Base-by-base conservation (phyloP, 2,329 filamentous ascomycete species). In the Ceratocystis harringtonii region DNA sequence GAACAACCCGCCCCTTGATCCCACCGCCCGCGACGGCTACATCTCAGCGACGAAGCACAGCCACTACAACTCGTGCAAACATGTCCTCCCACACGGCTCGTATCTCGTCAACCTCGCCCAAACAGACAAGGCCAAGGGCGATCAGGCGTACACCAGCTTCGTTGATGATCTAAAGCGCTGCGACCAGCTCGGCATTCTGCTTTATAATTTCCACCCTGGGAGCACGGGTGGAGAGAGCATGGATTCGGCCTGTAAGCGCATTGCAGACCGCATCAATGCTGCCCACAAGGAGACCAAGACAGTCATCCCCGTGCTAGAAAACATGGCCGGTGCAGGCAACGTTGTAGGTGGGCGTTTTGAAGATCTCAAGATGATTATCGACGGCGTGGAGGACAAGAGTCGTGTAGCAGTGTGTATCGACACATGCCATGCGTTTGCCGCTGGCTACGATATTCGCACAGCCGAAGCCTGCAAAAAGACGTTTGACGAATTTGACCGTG, bases 121-220 rank as follows among this genome's bases (percentile, higher is more conserved):
- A 72, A 81, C 85, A 3, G 92, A 97, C 71, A 74, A 82, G 30
- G 81, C 80, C 48, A 95, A 95, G 74, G 89, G 91, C 1, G 81
- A 84, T 63, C 91, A 97, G 77, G 92, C 92, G 0, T 96, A 95
- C 73, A 81, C 79, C 48, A 84, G 85, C 66, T 99, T 99, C 74
- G 72, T 95, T 17, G 92, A 99, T 71, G 94, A 99, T 73, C 79
- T 99, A 1, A 78, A 83, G 62, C 85, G 94, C 8, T 97, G 94
- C 74, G 89, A 96, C 72, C 80, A 81, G 58, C 83, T 99, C 0
- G 90, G 91, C 1, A 96, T 99, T 71, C 80, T 78, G 68, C 81
- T 96, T n/a, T 99, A 97, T 79, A 99, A 99, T 76, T 97, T 99
- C 77, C 94, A 99, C 73, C 94, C 94, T 0, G 94, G 94, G 22